Percentiles rank a stretch among this genome's conserved stretches.
phyloP scores from a whole-genome alignment of 2,329 filamentous ascomycete species.

The Aureobasidium uvarum region DNA sequence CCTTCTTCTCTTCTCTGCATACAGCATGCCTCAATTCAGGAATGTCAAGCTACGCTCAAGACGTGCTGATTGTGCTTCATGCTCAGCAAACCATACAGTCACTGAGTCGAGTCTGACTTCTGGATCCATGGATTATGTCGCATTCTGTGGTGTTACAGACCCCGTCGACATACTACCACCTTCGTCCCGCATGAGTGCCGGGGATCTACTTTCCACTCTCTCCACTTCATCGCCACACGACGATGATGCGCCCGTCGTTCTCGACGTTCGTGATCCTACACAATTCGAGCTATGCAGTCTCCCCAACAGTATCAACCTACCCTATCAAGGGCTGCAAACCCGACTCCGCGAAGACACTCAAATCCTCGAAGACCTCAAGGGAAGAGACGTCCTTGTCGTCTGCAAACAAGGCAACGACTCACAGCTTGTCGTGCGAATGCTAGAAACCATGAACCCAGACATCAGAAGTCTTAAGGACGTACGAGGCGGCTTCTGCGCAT shows the following conservation, averaged over 20 bases:
- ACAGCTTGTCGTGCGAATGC: constrained; percentile 63
- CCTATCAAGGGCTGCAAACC: constrained; percentile 57
- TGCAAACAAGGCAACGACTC: constrained; percentile 78
- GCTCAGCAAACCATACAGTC: constrained; percentile 63
- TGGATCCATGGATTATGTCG: constrained; percentile 75
- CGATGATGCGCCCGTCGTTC: constrained; percentile 42
- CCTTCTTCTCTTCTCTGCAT: constrained; percentile 57
- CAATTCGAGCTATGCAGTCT: constrained; percentile 81
- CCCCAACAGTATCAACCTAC: constrained; percentile 71
- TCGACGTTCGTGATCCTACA: constrained; percentile 80
- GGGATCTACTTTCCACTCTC: constrained; percentile 48
- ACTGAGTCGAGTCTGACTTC: constrained; percentile 60
- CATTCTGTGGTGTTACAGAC: constrained; percentile 70
- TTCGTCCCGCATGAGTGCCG: constrained; percentile 37
- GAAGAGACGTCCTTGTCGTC: constrained; percentile 62
- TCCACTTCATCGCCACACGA: neutral
- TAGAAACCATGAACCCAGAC: constrained; percentile 61
- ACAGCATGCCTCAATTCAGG: constrained; percentile 61
- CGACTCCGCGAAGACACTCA: constrained; percentile 33
- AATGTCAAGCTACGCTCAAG: constrained; percentile 70
- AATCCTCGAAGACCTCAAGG: constrained; percentile 40
- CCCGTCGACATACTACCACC: constrained; percentile 56
- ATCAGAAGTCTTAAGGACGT: constrained; percentile 69
- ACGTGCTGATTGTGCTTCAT: constrained; percentile 71
- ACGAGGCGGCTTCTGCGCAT: constrained; percentile 67